Evolutionary conservation across 257 asterid genomes (phyloP), one percentile per base, ranked within the genome.

Genomic region (Solanum pinnatisectum): DNA sequence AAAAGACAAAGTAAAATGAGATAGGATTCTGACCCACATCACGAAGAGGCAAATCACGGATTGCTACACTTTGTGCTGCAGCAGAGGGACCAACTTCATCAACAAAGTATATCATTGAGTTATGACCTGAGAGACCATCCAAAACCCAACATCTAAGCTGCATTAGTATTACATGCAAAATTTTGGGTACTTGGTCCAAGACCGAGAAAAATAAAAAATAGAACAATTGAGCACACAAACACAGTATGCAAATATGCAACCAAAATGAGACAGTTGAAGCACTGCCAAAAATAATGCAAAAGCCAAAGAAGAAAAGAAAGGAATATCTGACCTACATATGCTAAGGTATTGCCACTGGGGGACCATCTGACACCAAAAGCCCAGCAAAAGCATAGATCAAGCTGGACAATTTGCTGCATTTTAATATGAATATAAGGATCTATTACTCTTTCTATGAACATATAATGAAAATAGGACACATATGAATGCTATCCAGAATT

Each of bases 1-100:
- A 63, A 78, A 86, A 88, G 13, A 88, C 25, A 33, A 37, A 35
- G 60, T 70, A 84, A 83, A 91, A 90, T 92, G 89, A 93, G 96
- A 91, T 91, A 88, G 96, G 96, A 94, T 93, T 96, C 98, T 93
- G 98, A 97, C 99, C 99, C 99, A 96, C 99, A 96, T 97, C 98
- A 91, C 98, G 99, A 92, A 97, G 99, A 60, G 99, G 99, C 97
- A 97, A 93, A 94, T 96, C 98, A 87, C 98, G 98, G 91, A 94
- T 91, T 86, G 99, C 96, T 88, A 97, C 95, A 90, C 93, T 96
- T 93, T 96, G 99, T 84, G 98, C 98, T 84, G 97, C 95, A 88
- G 99, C 99, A 91, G 99, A 94, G 90, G 98, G 92, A 25, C 99
- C 98, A 85, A 96, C 94, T 87, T 97, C 99, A 89, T 96, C 99